Percentiles rank a stretch among this genome's conserved stretches.
Evolutionary conservation across 192 early-diverging fungal genomes (phyloP).

Genomic region (Spizellomyces punctatus): DNA sequence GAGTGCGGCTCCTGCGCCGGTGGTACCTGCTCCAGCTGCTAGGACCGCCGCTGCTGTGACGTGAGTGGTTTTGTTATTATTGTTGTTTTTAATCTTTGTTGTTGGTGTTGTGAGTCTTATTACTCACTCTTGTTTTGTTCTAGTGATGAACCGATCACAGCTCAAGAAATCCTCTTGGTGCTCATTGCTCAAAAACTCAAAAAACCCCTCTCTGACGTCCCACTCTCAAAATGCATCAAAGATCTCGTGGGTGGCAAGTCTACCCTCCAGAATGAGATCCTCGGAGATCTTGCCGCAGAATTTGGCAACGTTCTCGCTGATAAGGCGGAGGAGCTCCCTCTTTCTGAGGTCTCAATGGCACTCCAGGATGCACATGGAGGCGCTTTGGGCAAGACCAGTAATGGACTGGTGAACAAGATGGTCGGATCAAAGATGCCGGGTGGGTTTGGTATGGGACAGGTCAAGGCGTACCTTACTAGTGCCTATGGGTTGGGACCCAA

Average conservation of each 20-base stretch:
- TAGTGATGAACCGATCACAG: conserved; percentile 76
- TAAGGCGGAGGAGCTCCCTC: conserved; percentile 87
- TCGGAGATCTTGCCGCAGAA: conserved; percentile 93
- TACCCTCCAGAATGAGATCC: conserved; percentile 94
- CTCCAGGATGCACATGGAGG: conserved; percentile 67
- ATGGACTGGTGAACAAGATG: conserved; percentile 75
- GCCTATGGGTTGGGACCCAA: conserved; percentile 77
- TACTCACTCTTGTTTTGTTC: conserved; percentile 7
- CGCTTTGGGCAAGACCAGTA: conserved; percentile 81
- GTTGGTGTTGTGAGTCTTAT: no score
- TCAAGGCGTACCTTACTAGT: conserved; percentile 71
- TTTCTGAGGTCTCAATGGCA: conserved; percentile 75
- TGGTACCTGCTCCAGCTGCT: conserved; percentile 55
- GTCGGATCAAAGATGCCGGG: conserved; percentile 90
- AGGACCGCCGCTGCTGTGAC: conserved; percentile 54
- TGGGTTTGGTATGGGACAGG: conserved; percentile 78
- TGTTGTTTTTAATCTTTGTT: conserved; percentile 5
- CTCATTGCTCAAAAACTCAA: conserved; percentile 91
- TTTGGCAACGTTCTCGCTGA: conserved; percentile 81
- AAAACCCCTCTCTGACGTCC: conserved; percentile 74
- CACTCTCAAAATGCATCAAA: conserved; percentile 80
- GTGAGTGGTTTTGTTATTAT: conserved; percentile 13
- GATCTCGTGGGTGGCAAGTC: conserved; percentile 95
- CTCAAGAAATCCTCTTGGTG: conserved; percentile 78
- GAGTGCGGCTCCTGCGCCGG: conserved; percentile 58